phyloP scores from a whole-genome alignment of 352 stramenopile species.

The Blastocystis sp. region DNA sequence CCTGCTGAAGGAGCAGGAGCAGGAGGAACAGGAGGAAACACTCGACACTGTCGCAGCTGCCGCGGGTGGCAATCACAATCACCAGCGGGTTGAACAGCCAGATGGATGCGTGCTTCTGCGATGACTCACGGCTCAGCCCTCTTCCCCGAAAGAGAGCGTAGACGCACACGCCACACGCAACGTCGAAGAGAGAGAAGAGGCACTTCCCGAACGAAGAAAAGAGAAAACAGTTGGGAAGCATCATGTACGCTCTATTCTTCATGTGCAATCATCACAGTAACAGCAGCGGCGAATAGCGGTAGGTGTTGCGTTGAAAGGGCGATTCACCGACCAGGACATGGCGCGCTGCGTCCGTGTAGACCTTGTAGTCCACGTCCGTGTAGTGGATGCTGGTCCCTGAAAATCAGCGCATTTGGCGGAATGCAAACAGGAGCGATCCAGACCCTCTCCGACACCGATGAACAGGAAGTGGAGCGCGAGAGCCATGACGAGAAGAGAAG shows the following conservation, averaged over 20 bases:
- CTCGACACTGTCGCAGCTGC: slow-evolving; percentile 1
- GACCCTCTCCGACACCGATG: too few species aligned
- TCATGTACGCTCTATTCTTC: neutral
- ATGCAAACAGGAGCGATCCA: too few species aligned
- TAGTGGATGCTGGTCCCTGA: neutral
- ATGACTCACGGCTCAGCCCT: neutral
- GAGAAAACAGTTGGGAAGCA: slow-evolving; percentile 32
- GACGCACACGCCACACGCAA: slow-evolving; percentile 7
- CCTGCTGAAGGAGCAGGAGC: neutral
- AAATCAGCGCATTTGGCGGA: too few species aligned
- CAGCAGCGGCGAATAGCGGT: slow-evolving; percentile 31
- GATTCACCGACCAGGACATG: neutral
- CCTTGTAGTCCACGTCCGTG: slow-evolving; percentile 44
- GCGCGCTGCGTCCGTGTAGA: slow-evolving; percentile 17
- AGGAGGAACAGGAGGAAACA: slow-evolving; percentile 17
- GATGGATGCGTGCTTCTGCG: neutral
- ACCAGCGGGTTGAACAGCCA: slow-evolving; percentile 51
- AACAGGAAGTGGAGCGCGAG: too few species aligned
- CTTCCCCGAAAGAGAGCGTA: neutral
- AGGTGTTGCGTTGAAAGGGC: slow-evolving; percentile 1
- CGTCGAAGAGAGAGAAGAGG: slow-evolving; percentile 20
- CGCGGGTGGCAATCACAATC: slow-evolving; percentile 7
- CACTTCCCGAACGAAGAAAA: slow-evolving; percentile 14
- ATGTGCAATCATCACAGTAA: neutral
- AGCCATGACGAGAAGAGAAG: too few species aligned